Evolutionary conservation across 2,329 filamentous ascomycete genomes (phyloP).

Genomic region (Acephala macrosclerotiorum): DNA sequence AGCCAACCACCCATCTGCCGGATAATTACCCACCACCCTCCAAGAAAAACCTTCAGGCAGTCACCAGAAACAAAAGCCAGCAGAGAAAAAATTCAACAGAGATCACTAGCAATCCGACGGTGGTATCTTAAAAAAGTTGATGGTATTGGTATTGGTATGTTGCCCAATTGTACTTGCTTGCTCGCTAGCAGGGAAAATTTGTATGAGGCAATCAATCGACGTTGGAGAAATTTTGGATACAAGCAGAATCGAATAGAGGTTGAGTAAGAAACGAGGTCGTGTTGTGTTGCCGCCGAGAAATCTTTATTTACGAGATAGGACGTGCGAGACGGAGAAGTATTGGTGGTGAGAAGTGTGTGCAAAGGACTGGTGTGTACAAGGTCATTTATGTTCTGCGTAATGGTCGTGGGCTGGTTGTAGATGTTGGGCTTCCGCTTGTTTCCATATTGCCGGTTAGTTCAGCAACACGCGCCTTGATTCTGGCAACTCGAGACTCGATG

Average conservation of each 20-base stretch:
- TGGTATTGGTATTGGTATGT: conserved; percentile 8
- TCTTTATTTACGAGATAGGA: not conserved
- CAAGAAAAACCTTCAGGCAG: conserved; percentile 1
- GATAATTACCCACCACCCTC: not conserved
- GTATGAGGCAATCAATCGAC: not conserved
- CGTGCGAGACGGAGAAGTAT: not conserved
- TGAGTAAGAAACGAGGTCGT: conserved; percentile 5
- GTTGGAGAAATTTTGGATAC: conserved; percentile 14
- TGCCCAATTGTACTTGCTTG: conserved; percentile 6
- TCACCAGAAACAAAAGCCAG: not conserved
- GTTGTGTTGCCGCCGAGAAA: not conserved
- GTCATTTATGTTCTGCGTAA: conserved; percentile 19
- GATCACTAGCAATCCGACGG: conserved; percentile 39
- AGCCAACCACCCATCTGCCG: not conserved
- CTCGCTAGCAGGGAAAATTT: conserved; percentile 10
- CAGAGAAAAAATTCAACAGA: conserved; percentile 21
- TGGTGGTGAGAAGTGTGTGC: conserved; percentile 11
- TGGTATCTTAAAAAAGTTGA: conserved; percentile 36
- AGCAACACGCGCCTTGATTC: conserved; percentile 96
- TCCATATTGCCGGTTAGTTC: conserved; percentile 91
- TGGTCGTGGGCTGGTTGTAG: conserved; percentile 22
- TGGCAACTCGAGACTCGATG: conserved; percentile 94
- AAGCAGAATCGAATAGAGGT: conserved; percentile 11
- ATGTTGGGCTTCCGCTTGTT: conserved; percentile 20
- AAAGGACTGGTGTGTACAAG: conserved; percentile 2